Conservation (phyloP, 768 basidiomycete genomes). For the Pleurotus pulmonarius region DNA sequence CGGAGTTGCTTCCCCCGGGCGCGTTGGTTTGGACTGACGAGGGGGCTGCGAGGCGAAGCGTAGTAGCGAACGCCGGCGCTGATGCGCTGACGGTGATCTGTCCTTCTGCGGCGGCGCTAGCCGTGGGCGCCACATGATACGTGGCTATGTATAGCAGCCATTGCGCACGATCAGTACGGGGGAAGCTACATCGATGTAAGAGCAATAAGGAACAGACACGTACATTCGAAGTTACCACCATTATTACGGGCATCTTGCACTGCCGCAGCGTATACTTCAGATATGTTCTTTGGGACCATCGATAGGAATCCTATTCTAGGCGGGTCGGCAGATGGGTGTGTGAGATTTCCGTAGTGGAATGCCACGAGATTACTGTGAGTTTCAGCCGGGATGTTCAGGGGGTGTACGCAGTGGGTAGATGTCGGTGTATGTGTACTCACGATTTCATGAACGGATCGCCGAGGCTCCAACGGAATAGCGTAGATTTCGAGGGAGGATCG, state of each 20-base stretch:
- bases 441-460: constrained; percentile 71
- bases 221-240: constrained; percentile 36
- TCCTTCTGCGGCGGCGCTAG: constrained; percentile 20
- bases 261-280: constrained; percentile 28
- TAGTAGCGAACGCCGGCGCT: constrained; percentile 6
- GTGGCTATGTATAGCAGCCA: constrained; percentile 20
- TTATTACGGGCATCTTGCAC: constrained; percentile 31
- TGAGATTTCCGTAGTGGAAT: constrained; percentile 72
- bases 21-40: constrained; percentile 1
- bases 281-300: constrained; percentile 53
- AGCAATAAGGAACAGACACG: constrained; percentile 3
- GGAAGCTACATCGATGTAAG: not conserved
- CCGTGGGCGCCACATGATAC: constrained; percentile 31
- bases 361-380: constrained; percentile 50
- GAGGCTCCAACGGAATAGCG: constrained; percentile 67
- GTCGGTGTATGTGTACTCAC: constrained; percentile 33
- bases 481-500: constrained; percentile 50
- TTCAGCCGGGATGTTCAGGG: not conserved
- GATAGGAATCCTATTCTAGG: constrained; percentile 68
- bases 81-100: constrained; percentile 15
- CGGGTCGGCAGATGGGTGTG: constrained; percentile 61
- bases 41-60: constrained; percentile 7
- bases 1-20: not conserved
- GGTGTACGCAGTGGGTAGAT: not conserved
- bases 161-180: not conserved